Evolutionary conservation across 345 rosid genomes (phyloP).

Genomic region (Camelina laxa): DNA sequence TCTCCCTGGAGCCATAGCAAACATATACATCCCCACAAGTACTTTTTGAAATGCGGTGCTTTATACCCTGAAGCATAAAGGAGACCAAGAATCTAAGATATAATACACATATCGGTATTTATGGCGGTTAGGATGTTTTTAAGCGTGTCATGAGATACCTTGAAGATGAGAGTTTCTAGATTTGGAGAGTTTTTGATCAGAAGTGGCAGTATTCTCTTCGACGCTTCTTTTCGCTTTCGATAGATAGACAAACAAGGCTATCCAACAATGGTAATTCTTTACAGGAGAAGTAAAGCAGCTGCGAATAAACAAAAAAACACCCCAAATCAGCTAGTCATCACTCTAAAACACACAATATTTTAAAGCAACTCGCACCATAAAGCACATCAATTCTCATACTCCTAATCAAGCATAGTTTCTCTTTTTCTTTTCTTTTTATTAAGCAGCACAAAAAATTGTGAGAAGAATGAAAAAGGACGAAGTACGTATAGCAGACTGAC

Average conservation of each 20-base stretch:
- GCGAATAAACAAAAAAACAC: neutral
- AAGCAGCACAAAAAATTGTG: no score
- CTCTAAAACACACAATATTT: no score
- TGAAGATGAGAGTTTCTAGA: neutral
- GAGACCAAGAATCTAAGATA: neutral
- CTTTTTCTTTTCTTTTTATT: no score
- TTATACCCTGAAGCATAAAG: neutral
- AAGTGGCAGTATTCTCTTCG: neutral
- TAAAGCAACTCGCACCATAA: no score
- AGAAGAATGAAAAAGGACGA: no score
- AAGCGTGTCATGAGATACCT: neutral
- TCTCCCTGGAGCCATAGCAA: neutral
- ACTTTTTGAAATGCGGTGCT: neutral
- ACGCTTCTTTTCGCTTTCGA: neutral
- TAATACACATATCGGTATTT: neutral
- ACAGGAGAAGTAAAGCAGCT: neutral
- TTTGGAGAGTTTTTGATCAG: neutral
- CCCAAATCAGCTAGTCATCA: no score
- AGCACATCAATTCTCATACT: no score
- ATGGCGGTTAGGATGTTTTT: neutral
- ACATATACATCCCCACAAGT: neutral
- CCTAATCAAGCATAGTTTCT: no score
- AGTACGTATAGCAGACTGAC: neutral
- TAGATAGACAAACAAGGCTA: neutral
- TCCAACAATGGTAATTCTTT: neutral